These are phyloP conservation scores for Penicillium sp. DNA, from an alignment of 2,329 filamentous ascomycete genomes.

Conservation along the genomic window DNA sequence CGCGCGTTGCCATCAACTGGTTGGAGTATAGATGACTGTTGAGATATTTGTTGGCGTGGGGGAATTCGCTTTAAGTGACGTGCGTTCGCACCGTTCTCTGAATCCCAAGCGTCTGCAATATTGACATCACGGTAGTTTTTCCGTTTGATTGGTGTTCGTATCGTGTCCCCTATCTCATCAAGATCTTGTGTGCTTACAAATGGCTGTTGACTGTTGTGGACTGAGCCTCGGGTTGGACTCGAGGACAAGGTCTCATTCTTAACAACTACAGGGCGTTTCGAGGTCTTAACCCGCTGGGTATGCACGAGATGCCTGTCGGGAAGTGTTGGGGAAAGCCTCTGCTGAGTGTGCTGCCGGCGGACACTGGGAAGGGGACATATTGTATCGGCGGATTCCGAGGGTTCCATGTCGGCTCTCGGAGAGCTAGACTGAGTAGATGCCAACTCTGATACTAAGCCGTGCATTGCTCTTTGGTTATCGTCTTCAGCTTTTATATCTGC, in stretches of 20 bases:
- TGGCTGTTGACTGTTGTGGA: constrained; percentile 8
- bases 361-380: constrained; percentile 1
- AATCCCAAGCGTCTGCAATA: not conserved
- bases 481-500: not conserved
- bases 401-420: not conserved
- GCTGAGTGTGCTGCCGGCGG: constrained; percentile 23
- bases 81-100: not conserved
- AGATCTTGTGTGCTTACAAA: constrained; percentile 61
- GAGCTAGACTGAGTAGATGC: constrained; percentile 16
- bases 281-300: not conserved
- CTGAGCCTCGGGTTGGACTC: constrained; percentile 24
- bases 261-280: constrained; percentile 22
- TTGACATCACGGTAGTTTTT: constrained; percentile 9
- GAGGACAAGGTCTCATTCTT: constrained; percentile 38
- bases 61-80: not conserved
- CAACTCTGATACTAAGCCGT: constrained; percentile 6
- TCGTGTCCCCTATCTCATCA: constrained; percentile 46
- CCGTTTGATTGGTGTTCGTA: constrained; percentile 42
- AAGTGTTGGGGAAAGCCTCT: not conserved
- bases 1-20: constrained; percentile 29
- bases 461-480: not conserved
- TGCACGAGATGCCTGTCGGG: not conserved
- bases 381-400: constrained; percentile 7
- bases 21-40: constrained; percentile 20
- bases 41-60: not conserved